Evolutionary conservation across 805 yeast species (phyloP), one percentile per base, ranked within the genome.

Genomic region (Kodamaea kaohsiungensis): DNA sequence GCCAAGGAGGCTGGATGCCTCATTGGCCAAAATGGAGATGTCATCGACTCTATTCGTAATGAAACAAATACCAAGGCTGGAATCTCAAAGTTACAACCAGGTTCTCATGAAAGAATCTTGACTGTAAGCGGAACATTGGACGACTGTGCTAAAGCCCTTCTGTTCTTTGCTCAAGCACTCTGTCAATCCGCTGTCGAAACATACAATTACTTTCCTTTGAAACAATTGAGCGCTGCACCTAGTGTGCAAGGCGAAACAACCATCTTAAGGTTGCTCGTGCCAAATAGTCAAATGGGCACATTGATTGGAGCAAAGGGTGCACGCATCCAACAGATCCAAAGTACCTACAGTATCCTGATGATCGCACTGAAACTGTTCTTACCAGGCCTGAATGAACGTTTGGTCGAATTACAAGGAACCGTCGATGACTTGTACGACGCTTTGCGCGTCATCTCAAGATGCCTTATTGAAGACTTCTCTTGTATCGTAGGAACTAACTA

Each of bases 1-100:
- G 82, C 91, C 53, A 88, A 87, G 65, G 97, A 91, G 69, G 92
- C 96, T 10, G 97, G 97, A 15, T 88, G 91, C 57, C 83, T 91
- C 57, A 91, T 91, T 61, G 97, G 97, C 52, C 88, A 88, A 60
- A 87, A 83, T 59, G 97, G 97, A 46, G 77, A 80, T 49, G 87
- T 87, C 53, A 91, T 91, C 56, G 88, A 91, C 53, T 78, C 81
- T 37, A 83, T 91, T 47, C 79, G 97, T 59, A 90, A 83, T 49
- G 81, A 81, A 55, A 88, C 93, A 30, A 80, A 81, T 53, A 91
- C 91, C 55, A 89, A 87, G 66, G 96, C 96, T 3, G 96, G 96
- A 15, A 90, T 91, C 46, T 87, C 96, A 12, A 87, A 87, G 62
- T 85, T 88, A 40, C 83, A 85, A 37, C 86, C 86, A 12, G 95